Conservation (phyloP, 1,139 yeast genomes). For the Maudiozyma humilis region DNA sequence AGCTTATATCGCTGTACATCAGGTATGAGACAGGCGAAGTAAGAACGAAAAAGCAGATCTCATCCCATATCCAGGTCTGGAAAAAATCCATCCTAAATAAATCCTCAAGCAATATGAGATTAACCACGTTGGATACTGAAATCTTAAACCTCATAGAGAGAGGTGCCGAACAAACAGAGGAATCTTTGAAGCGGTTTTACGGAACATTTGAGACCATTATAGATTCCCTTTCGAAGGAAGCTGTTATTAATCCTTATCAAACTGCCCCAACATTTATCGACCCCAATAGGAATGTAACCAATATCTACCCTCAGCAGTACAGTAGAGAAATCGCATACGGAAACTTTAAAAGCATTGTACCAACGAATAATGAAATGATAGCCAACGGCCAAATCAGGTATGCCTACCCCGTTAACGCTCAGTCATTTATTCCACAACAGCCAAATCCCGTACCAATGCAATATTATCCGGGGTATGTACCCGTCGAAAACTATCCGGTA, state of each 20-base stretch:
- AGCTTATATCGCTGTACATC: slow-evolving; percentile 83
- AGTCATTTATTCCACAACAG: not conserved
- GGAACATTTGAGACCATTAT: slow-evolving; percentile 27
- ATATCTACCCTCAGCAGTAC: slow-evolving; percentile 1
- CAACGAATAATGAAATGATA: not conserved
- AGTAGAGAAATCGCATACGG: not conserved
- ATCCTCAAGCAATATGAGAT: slow-evolving; percentile 18
- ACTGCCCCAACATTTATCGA: not conserved
- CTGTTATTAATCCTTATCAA: not conserved
- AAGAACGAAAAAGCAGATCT: slow-evolving; percentile 85
- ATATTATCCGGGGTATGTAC: not conserved
- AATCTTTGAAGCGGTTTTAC: slow-evolving; percentile 22
- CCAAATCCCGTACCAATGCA: not conserved
- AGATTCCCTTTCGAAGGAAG: slow-evolving; percentile 8
- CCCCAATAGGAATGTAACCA: not conserved
- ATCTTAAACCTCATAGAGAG: slow-evolving; percentile 27
- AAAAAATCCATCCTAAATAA: slow-evolving; percentile 30
- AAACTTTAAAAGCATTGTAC: not conserved
- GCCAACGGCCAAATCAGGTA: not conserved
- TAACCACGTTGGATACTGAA: slow-evolving; percentile 25
- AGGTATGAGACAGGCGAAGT: slow-evolving; percentile 69
- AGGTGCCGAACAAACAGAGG: slow-evolving; percentile 28
- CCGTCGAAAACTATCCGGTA: not conserved
- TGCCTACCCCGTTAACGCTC: not conserved
- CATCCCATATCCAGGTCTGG: slow-evolving; percentile 85